Percentiles rank a stretch among this genome's conserved stretches.
These are phyloP conservation scores for Hypoxylon sp. DNA, from an alignment of 2,329 filamentous ascomycete species.

Conservation along the genomic window DNA sequence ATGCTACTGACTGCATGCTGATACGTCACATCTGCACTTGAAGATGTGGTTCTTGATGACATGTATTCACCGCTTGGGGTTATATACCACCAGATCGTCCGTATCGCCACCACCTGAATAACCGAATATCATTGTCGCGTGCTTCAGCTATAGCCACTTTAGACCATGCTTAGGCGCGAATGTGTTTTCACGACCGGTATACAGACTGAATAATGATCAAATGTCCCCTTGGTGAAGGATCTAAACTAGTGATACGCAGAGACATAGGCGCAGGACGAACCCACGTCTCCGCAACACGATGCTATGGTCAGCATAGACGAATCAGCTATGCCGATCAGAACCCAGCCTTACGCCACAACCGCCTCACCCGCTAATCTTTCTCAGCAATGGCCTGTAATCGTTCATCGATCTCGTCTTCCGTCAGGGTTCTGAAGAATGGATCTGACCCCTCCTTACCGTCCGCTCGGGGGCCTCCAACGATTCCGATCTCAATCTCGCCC, in stretches of 20 bases:
- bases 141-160: slow-evolving; percentile 40
- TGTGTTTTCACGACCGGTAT: slow-evolving; percentile 18
- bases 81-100: slow-evolving; percentile 37
- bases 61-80: slow-evolving; percentile 39
- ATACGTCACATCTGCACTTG: slow-evolving; percentile 35
- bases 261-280: slow-evolving; percentile 35
- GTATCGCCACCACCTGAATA: slow-evolving; percentile 43
- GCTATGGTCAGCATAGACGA: slow-evolving; percentile 34
- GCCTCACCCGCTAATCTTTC: slow-evolving; percentile 80
- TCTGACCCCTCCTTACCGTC: slow-evolving; percentile 88
- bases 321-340: slow-evolving; percentile 38
- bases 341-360: slow-evolving; percentile 47
- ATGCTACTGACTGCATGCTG: slow-evolving; percentile 28
- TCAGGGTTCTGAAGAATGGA: slow-evolving; percentile 85
- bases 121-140: slow-evolving; percentile 20
- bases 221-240: slow-evolving; percentile 38
- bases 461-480: slow-evolving; percentile 87
- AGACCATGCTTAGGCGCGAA: slow-evolving; percentile 19
- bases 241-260: slow-evolving; percentile 45
- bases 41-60: slow-evolving; percentile 41
- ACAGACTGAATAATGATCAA: slow-evolving; percentile 29
- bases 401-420: slow-evolving; percentile 98
- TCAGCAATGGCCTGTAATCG: slow-evolving; percentile 97
- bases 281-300: slow-evolving; percentile 37
- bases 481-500: slow-evolving; percentile 96